phyloP scores from a whole-genome alignment of 2,329 filamentous ascomycete genomes.

The Paramyrothecium roridum region DNA sequence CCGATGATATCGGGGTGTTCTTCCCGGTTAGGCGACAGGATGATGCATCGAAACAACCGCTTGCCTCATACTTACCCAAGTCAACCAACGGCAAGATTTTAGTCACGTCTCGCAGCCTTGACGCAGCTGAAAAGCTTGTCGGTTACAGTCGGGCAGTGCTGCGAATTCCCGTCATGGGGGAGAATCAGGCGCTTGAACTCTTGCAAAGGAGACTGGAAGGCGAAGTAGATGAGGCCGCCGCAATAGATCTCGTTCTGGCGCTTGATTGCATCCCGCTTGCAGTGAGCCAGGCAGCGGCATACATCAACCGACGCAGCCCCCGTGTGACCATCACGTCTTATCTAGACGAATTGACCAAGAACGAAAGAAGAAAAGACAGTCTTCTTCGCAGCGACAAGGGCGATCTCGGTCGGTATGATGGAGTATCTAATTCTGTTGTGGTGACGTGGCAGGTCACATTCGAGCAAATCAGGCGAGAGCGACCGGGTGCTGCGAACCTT shows the following conservation, averaged over 20 bases:
- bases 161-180: conserved; percentile 2
- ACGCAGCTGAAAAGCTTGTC: conserved; percentile 10
- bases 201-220: conserved; percentile 3
- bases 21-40: no score
- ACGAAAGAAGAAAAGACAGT: conserved; percentile 15
- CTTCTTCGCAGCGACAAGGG: conserved; percentile 13
- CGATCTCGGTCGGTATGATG: conserved; percentile 6
- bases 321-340: conserved; percentile 23
- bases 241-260: neutral
- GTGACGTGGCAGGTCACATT: conserved; percentile 25
- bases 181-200: conserved; percentile 3
- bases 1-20: conserved; percentile 8
- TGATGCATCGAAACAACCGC: neutral
- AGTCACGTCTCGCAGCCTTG: conserved; percentile 11
- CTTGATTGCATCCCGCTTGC: conserved; percentile 23
- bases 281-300: conserved; percentile 20
- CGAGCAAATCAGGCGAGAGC: conserved; percentile 26
- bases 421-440: conserved; percentile 19
- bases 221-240: neutral
- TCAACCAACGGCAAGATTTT: conserved; percentile 9
- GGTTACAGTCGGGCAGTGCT: conserved; percentile 7
- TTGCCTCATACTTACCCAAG: conserved; percentile 13
- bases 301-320: conserved; percentile 16
- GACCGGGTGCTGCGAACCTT: conserved; percentile 33
- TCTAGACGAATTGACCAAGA: conserved; percentile 21